Conservation (phyloP, 1,284 basidiomycete species). For the Mycena sp. region DNA sequence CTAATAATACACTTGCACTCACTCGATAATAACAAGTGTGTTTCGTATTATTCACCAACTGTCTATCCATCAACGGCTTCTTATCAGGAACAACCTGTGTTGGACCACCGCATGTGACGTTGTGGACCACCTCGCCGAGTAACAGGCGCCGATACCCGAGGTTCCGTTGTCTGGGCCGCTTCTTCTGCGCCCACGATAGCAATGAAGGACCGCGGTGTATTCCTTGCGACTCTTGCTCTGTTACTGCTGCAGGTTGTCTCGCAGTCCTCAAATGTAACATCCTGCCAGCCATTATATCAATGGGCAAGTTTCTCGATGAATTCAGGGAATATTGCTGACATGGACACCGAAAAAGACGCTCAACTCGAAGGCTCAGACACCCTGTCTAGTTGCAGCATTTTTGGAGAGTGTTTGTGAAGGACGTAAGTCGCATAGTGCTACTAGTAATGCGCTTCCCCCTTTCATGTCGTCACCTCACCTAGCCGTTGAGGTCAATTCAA, state of each 20-base stretch:
- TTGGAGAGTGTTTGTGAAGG: constrained; percentile 47
- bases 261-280: constrained; percentile 48
- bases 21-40: not conserved
- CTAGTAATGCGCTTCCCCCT: too few relatives aligned
- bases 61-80: not conserved
- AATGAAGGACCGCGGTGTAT: constrained; percentile 8
- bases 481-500: constrained; percentile 40
- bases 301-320: constrained; percentile 41
- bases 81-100: constrained; percentile 18
- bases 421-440: constrained; percentile 5
- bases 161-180: constrained; percentile 2
- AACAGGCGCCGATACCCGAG: constrained; percentile 1
- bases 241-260: constrained; percentile 33
- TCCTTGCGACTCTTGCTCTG: constrained; percentile 6
- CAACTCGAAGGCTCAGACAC: constrained; percentile 51
- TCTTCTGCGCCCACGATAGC: constrained; percentile 18
- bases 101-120: constrained; percentile 10
- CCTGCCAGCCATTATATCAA: constrained; percentile 43
- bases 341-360: constrained; percentile 41
- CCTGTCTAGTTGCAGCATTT: constrained; percentile 56
- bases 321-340: not conserved
- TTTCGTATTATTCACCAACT: not conserved
- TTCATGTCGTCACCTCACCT: not conserved
- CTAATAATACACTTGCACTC: constrained; percentile 4
- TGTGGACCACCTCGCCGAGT: not conserved